Base-by-base conservation (phyloP, 2,329 filamentous ascomycete genomes). In the Iodosphaeria phyllophila region DNA sequence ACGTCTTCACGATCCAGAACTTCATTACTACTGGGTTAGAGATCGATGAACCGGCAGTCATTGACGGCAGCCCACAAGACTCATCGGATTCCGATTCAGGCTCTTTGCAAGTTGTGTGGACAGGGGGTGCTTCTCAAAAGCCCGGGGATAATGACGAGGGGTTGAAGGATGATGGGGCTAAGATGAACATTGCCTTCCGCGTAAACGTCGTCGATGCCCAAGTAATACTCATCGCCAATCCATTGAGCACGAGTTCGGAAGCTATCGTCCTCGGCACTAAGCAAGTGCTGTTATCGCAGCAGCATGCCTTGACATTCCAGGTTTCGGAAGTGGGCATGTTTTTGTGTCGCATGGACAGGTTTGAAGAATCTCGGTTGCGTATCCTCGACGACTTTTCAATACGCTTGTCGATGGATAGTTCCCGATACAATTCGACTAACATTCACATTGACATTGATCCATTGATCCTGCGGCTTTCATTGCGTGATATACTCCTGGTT, bases 311-410 rank as follows among this genome's bases (percentile, higher is more conserved):
- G 37, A 93, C 89, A 1, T 64, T 99, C 42, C 86, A 98, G 43
- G 71, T 98, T 3, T 84, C 82, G 6, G 74, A 95, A 42, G 68
- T 95, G 26, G 89, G 89, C 37, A 98, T 99, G 89, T 99, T 93
- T 47, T 51, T 98, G 16, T 98, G 91, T 44, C 77, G 89, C 8
- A 98, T 99, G 89, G 91, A 99, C 48, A 79, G 74, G 33, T 95
- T 95, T 37, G 86, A 98, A 37, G 83, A 78, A 4, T 84, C 75
- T 20, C 71, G 82, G 18, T 61, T 98, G 23, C 73, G 89, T 11
- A 92, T 99, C 32, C 67, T 99, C 16, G 91, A 99, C 43, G 84
- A 98, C 48, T 98, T 98, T 46, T 92, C 83, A 3, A 58, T 95
- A 7, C 78, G 89, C 33, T 61, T 92, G 38, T 89, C 80, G 3